Evolutionary conservation across 352 stramenopile species (phyloP).

Genomic region (Globisporangium sylvaticum): DNA sequence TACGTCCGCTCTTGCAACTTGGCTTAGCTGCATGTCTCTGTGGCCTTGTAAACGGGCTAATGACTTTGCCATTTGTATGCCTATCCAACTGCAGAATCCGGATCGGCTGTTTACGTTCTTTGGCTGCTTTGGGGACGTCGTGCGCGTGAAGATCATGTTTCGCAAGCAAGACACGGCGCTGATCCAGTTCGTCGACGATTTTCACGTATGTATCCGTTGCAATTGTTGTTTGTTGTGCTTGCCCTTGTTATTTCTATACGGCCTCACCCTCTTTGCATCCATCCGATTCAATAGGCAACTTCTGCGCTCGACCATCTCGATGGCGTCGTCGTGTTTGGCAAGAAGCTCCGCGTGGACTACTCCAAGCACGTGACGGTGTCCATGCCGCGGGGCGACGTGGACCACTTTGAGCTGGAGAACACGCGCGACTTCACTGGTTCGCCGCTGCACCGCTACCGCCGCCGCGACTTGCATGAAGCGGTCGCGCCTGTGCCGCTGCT

Average conservation of each 20-base stretch:
- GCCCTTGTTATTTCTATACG: neutral
- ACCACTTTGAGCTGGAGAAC: slow-evolving; percentile 82
- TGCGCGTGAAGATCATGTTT: slow-evolving; percentile 87
- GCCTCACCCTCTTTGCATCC: neutral
- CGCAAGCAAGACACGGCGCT: slow-evolving; percentile 78
- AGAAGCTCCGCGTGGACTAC: slow-evolving; percentile 80
- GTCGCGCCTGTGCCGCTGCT: slow-evolving; percentile 57
- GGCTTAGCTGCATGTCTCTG: neutral
- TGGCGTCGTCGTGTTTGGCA: slow-evolving; percentile 66
- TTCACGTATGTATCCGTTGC: slow-evolving; percentile 46
- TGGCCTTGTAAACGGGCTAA: neutral
- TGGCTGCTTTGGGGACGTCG: slow-evolving; percentile 78
- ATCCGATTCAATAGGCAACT: slow-evolving; percentile 34
- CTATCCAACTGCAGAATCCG: slow-evolving; percentile 32
- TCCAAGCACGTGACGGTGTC: slow-evolving; percentile 80
- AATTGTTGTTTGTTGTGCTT: neutral
- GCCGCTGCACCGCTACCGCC: slow-evolving; percentile 74
- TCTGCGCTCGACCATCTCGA: slow-evolving; percentile 77
- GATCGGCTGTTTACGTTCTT: slow-evolving; percentile 79
- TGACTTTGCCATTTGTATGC: neutral
- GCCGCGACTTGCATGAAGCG: slow-evolving; percentile 57
- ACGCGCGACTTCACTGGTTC: slow-evolving; percentile 74
- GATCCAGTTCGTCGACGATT: slow-evolving; percentile 75
- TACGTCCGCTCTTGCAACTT: slow-evolving; percentile 22
- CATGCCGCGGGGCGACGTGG: slow-evolving; percentile 75